Conservation (phyloP, 371 early-diverging fungal genomes). For the Rhizopus stolonifer region DNA sequence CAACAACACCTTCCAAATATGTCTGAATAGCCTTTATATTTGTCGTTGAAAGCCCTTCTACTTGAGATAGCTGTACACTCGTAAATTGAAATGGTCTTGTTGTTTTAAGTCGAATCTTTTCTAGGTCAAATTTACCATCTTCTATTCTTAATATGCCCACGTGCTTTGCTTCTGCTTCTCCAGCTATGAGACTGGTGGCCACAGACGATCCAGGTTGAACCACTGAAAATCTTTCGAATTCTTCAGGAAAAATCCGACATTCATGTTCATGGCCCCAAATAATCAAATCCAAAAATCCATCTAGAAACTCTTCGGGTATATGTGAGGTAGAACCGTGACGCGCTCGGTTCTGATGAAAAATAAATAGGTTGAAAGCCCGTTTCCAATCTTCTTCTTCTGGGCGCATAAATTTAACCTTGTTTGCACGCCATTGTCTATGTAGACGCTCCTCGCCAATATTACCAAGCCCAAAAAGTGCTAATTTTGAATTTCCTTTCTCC, state of each 20-base stretch:
- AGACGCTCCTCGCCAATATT: constrained; percentile 95
- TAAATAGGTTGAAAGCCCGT: constrained; percentile 60
- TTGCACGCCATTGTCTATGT: constrained; percentile 77
- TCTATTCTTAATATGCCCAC: constrained; percentile 76
- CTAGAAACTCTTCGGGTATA: constrained; percentile 89
- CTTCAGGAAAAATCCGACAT: constrained; percentile 79
- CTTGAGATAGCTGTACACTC: constrained; percentile 61
- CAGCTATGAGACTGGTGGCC: constrained; percentile 92
- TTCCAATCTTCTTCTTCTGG: constrained; percentile 61
- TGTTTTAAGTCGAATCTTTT: constrained; percentile 74
- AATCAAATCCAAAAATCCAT: constrained; percentile 84
- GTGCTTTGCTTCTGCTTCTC: constrained; percentile 88
- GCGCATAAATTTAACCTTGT: constrained; percentile 74
- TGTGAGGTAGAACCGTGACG: constrained; percentile 83
- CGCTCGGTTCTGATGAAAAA: constrained; percentile 91
- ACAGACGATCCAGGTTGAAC: constrained; percentile 98
- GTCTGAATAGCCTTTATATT: constrained; percentile 46
- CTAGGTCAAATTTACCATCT: constrained; percentile 62
- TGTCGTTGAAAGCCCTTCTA: constrained; percentile 33
- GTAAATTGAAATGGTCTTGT: constrained; percentile 91
- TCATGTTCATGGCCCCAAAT: constrained; percentile 99
- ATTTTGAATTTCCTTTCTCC: constrained; percentile 71
- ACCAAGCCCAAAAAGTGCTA: constrained; percentile 96
- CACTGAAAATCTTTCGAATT: constrained; percentile 71
- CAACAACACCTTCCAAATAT: constrained; percentile 56